Conservation (phyloP, 257 asterid genomes). For the Henckelia pumila region DNA sequence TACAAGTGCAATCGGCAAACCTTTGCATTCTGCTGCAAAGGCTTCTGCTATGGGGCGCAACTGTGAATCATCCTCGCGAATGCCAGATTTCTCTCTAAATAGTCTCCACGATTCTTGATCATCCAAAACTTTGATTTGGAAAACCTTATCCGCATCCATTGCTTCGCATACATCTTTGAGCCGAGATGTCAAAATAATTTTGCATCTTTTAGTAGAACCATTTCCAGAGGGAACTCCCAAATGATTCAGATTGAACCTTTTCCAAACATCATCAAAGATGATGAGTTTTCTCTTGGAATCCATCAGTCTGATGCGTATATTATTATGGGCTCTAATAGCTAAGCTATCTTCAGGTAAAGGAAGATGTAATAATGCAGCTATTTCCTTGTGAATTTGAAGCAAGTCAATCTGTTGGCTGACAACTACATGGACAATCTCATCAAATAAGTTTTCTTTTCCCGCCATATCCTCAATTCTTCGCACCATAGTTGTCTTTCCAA, state of each 20-base stretch:
- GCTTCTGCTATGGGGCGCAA: slow-evolving; percentile 1
- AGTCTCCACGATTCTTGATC: slow-evolving; percentile 27
- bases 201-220: slow-evolving; percentile 12
- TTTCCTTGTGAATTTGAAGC: slow-evolving; percentile 19
- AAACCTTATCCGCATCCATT: slow-evolving; percentile 16
- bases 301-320: slow-evolving; percentile 4
- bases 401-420: slow-evolving; percentile 17
- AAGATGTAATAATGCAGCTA: slow-evolving; percentile 24
- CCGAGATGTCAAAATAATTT: slow-evolving; percentile 24
- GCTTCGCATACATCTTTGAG: background rate
- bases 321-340: background rate
- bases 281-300: slow-evolving; percentile 10
- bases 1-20: slow-evolving; percentile 28
- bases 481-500: too few relatives aligned
- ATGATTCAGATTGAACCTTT: slow-evolving; percentile 3
- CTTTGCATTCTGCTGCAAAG: slow-evolving; percentile 27
- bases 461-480: background rate
- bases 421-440: slow-evolving; percentile 22
- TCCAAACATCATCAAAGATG: slow-evolving; percentile 26
- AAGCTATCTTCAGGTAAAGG: slow-evolving; percentile 4
- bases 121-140: slow-evolving; percentile 11
- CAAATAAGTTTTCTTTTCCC: slow-evolving; percentile 17
- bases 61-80: background rate
- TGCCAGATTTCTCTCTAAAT: slow-evolving; percentile 14
- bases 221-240: slow-evolving; percentile 21